phyloP scores from a whole-genome alignment of 208 protist species.

The Angomonas ambiguus region DNA sequence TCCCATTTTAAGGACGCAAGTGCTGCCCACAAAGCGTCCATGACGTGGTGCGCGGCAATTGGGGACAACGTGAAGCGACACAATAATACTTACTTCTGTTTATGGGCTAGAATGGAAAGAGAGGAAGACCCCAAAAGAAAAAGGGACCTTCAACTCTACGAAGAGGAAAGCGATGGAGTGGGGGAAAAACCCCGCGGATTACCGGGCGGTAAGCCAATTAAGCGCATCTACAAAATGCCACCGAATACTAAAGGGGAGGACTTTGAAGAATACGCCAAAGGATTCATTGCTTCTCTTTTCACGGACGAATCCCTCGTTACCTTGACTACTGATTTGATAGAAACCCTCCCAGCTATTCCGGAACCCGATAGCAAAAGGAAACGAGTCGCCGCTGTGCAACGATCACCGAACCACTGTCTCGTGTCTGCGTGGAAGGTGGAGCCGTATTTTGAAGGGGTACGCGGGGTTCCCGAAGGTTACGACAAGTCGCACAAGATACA shows the following conservation, averaged over 20 bases:
- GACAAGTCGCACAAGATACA: conserved; percentile 61
- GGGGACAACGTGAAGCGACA: conserved; percentile 35
- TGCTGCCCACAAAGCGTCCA: conserved; percentile 57
- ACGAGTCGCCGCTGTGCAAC: conserved; percentile 45
- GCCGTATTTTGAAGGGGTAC: conserved; percentile 49
- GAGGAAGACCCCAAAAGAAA: conserved; percentile 24
- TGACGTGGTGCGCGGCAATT: conserved; percentile 70
- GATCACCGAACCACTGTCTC: conserved; percentile 69
- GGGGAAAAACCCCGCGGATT: conserved; percentile 52
- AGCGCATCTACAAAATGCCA: conserved; percentile 85
- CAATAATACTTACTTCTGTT: conserved; percentile 71
- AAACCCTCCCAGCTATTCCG: conserved; percentile 57
- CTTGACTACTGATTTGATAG: conserved; percentile 57
- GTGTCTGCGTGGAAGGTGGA: conserved; percentile 76
- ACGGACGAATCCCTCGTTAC: conserved; percentile 49
- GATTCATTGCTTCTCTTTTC: conserved; percentile 64
- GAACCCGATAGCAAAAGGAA: conserved; percentile 64
- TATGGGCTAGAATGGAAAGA: conserved; percentile 84
- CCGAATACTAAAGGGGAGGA: conserved; percentile 32
- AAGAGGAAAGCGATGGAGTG: conserved; percentile 32
- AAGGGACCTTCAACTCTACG: conserved; percentile 35
- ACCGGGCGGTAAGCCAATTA: conserved; percentile 44
- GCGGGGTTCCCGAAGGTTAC: conserved; percentile 45
- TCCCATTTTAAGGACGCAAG: conserved; percentile 56
- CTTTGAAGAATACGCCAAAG: conserved; percentile 58